Evolutionary conservation across 306 rosid species (phyloP).

Genomic region (Astragalus membranaceus): DNA sequence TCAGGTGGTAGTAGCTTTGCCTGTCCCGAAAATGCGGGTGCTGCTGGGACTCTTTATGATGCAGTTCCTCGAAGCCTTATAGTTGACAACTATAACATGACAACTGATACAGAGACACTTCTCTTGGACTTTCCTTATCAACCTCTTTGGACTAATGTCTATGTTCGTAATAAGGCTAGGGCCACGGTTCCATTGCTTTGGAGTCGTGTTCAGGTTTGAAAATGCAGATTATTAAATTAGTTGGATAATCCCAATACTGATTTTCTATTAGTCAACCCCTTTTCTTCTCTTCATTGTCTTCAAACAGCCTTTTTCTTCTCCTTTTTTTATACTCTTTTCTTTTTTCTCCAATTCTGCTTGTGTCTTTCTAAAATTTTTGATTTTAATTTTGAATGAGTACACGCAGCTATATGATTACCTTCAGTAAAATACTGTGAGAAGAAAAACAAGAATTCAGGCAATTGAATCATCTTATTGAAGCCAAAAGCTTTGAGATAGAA

Average conservation of each 20-base stretch:
- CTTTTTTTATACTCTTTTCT: no score
- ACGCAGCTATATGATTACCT: not conserved
- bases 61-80: slow-evolving; percentile 92
- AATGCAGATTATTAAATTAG: slow-evolving; percentile 5
- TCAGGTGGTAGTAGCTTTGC: slow-evolving; percentile 82
- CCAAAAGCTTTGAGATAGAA: not conserved
- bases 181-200: slow-evolving; percentile 96
- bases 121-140: slow-evolving; percentile 93
- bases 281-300: not conserved
- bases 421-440: not conserved
- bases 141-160: slow-evolving; percentile 95
- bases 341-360: not conserved
- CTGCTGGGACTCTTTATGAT: slow-evolving; percentile 94
- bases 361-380: not conserved
- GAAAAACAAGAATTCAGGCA: not conserved
- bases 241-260: not conserved
- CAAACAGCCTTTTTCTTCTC: not conserved
- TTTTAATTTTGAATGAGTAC: not conserved
- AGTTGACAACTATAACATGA: slow-evolving; percentile 67
- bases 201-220: slow-evolving; percentile 99
- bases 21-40: slow-evolving; percentile 92
- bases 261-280: not conserved
- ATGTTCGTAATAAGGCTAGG: slow-evolving; percentile 85
- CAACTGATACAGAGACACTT: slow-evolving; percentile 91
- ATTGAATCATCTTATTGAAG: not conserved